Evolutionary conservation across 345 rosid genomes (phyloP).

Genomic region (Acer yangbiense): DNA sequence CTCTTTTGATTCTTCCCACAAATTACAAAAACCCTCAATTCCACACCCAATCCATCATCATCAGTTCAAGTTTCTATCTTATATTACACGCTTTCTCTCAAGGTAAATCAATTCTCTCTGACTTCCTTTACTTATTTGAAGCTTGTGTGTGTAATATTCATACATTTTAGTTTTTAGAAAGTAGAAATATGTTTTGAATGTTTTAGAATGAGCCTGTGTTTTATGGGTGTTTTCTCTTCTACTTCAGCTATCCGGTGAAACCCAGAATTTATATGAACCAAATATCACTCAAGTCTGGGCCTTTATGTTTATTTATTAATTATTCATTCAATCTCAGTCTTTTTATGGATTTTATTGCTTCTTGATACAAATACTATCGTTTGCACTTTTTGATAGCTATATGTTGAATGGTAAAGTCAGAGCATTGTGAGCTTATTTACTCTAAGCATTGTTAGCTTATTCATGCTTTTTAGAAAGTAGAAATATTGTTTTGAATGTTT

Average conservation of each 20-base stretch:
- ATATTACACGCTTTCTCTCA: neutral
- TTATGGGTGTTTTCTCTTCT: no score
- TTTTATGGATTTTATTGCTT: neutral
- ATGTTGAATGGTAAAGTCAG: neutral
- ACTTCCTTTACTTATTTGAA: neutral
- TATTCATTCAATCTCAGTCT: no score
- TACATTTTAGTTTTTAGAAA: neutral
- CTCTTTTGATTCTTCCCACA: conserved; percentile 11
- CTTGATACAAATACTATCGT: neutral
- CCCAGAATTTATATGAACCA: no score
- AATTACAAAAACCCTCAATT: neutral
- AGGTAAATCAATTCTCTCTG: conserved; percentile 13
- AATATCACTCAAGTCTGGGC: no score
- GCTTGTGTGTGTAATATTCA: neutral
- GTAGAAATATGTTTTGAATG: neutral
- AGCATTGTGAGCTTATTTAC: no score
- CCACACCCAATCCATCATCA: neutral
- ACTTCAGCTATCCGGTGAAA: no score
- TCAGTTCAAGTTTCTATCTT: neutral
- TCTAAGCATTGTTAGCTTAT: no score
- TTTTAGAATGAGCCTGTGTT: neutral
- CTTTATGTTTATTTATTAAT: neutral
- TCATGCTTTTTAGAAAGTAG: no score
- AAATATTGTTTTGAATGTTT: no score
- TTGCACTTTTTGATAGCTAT: neutral